These are phyloP conservation scores for Heritiera fomes DNA, from an alignment of 345 rosid species.

Conservation along the genomic window DNA sequence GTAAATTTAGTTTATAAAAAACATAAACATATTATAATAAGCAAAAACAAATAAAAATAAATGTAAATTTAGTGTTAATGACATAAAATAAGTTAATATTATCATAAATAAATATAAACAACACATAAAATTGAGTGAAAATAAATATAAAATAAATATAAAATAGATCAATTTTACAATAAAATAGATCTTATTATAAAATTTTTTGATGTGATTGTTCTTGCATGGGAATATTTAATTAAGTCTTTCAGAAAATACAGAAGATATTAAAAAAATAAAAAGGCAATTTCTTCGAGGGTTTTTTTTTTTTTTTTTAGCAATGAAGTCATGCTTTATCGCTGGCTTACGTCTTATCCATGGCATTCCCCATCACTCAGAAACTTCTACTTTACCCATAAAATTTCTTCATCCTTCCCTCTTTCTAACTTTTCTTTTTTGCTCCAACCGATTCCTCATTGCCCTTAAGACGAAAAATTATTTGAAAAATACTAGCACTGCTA, in stretches of 20 bases:
- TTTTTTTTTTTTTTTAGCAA: neutral
- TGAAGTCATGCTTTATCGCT: conserved; percentile 54
- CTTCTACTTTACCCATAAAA: conserved; percentile 43
- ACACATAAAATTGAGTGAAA: too few relatives aligned
- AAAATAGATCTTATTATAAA: too few relatives aligned
- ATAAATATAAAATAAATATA: too few relatives aligned
- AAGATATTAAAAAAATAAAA: neutral
- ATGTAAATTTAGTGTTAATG: too few relatives aligned
- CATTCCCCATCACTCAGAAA: neutral
- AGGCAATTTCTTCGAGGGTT: too few relatives aligned
- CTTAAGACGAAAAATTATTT: neutral
- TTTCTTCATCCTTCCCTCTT: neutral
- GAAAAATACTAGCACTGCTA: neutral
- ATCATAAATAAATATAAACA: too few relatives aligned
- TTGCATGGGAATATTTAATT: neutral
- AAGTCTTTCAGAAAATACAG: neutral
- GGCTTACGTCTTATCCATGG: conserved; percentile 31
- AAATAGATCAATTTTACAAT: too few relatives aligned
- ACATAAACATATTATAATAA: too few relatives aligned
- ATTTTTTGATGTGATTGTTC: neutral
- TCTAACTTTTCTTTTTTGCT: conserved; percentile 12
- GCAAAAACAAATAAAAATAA: too few relatives aligned
- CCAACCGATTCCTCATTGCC: conserved; percentile 8
- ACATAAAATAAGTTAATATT: too few relatives aligned
- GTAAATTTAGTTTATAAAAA: too few relatives aligned